A percentile compares a stretch with the other conserved stretches of the same genome.
Evolutionary conservation across 768 basidiomycete species (phyloP).

Genomic region (Pisolithus marmoratus): DNA sequence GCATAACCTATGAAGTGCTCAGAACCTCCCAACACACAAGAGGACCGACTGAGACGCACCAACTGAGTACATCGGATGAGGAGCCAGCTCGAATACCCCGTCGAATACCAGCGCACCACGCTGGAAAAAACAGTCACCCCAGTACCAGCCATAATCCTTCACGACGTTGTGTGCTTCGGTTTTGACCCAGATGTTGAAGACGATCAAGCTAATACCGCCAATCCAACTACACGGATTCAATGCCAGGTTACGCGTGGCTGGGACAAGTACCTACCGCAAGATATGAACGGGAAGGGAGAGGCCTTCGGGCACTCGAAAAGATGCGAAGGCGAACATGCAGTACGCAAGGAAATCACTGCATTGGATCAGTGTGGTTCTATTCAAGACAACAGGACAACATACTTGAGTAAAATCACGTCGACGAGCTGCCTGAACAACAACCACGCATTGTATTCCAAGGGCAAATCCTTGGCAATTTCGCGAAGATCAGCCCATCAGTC

Average conservation of each 20-base stretch:
- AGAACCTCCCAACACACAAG: background rate
- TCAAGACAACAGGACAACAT: slow-evolving; percentile 21
- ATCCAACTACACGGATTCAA: slow-evolving; percentile 57
- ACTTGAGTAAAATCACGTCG: slow-evolving; percentile 96
- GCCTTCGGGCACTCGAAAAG: slow-evolving; percentile 79
- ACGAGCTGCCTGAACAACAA: slow-evolving; percentile 93
- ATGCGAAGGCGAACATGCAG: slow-evolving; percentile 91
- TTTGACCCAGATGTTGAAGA: slow-evolving; percentile 98
- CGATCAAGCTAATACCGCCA: slow-evolving; percentile 77
- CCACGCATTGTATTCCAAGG: slow-evolving; percentile 95
- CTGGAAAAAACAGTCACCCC: slow-evolving; percentile 92
- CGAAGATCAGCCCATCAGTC: slow-evolving; percentile 3
- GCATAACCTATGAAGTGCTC: slow-evolving; percentile 62
- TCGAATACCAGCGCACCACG: slow-evolving; percentile 94
- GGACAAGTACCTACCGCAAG: slow-evolving; percentile 52
- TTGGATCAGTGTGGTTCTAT: background rate
- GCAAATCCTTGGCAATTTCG: slow-evolving; percentile 56
- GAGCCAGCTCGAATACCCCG: slow-evolving; percentile 92
- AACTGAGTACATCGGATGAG: slow-evolving; percentile 95
- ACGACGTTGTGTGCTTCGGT: slow-evolving; percentile 96
- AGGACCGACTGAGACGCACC: slow-evolving; percentile 30
- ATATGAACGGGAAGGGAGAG: slow-evolving; percentile 70
- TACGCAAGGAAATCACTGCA: slow-evolving; percentile 90
- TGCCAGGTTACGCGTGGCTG: slow-evolving; percentile 1
- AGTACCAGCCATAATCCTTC: slow-evolving; percentile 98